Percentiles rank a stretch among this genome's conserved stretches.
phyloP scores from a whole-genome alignment of 2,329 filamentous ascomycete species.

The Teratosphaeria nubilosa region DNA sequence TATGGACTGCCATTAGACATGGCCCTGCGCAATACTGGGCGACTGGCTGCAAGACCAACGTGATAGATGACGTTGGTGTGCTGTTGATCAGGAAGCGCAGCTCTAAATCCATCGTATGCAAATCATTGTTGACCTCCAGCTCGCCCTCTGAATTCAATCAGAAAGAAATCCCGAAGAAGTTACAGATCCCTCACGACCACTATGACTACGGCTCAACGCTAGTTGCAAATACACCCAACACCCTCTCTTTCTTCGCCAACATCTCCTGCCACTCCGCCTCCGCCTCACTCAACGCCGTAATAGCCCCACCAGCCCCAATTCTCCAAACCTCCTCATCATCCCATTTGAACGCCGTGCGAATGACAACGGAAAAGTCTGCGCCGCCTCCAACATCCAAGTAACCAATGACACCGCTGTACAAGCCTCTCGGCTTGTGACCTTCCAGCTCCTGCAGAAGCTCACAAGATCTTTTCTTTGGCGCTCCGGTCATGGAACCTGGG shows the following conservation, averaged over 20 bases:
- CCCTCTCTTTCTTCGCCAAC: slow-evolving; percentile 37
- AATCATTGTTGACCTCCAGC: no score
- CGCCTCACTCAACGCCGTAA: slow-evolving; percentile 73
- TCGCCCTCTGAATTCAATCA: no score
- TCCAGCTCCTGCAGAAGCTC: slow-evolving; percentile 68
- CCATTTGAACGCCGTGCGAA: slow-evolving; percentile 69
- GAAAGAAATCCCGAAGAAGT: not conserved
- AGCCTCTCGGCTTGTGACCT: slow-evolving; percentile 49
- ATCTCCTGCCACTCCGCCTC: slow-evolving; percentile 85
- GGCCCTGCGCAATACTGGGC: no score
- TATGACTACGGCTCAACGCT: not conserved
- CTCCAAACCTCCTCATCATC: slow-evolving; percentile 53
- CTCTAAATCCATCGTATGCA: not conserved
- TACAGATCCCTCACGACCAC: not conserved
- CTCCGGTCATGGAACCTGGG: slow-evolving; percentile 92
- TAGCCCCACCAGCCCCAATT: slow-evolving; percentile 80
- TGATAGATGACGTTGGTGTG: no score
- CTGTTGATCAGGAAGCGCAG: no score
- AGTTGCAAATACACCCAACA: not conserved
- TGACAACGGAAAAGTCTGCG: slow-evolving; percentile 86
- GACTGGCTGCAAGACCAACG: no score
- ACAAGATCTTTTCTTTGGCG: slow-evolving; percentile 86
- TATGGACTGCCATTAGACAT: no score
- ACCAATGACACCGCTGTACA: slow-evolving; percentile 83
- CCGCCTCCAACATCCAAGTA: slow-evolving; percentile 79